phyloP scores from a whole-genome alignment of 2,329 filamentous ascomycete species.

The Trichocomaceae sp. region DNA sequence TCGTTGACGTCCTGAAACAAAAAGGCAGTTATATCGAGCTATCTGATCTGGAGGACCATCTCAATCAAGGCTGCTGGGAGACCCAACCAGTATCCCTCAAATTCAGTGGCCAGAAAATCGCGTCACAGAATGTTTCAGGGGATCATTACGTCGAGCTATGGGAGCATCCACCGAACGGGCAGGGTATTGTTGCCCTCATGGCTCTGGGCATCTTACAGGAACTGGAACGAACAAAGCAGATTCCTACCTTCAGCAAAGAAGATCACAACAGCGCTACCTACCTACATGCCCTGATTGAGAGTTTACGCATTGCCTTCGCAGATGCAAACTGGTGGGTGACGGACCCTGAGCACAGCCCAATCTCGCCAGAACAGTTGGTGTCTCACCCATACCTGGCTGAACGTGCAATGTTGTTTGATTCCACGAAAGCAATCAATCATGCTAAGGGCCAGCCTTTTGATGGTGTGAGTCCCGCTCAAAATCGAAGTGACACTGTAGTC shows the following conservation, averaged over 20 bases:
- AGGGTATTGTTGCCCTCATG: constrained; percentile 92
- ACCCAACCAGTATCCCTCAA: constrained; percentile 76
- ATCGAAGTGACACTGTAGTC: constrained; percentile 87
- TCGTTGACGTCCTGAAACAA: constrained; percentile 69
- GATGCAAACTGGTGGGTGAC: constrained; percentile 87
- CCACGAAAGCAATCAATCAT: constrained; percentile 45
- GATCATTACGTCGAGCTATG: constrained; percentile 41
- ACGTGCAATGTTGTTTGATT: constrained; percentile 57
- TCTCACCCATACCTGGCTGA: constrained; percentile 65
- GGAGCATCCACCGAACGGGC: constrained; percentile 95
- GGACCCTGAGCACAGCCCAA: constrained; percentile 54
- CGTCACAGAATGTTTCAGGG: background rate
- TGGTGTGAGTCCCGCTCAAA: constrained; percentile 63
- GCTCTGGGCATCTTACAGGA: constrained; percentile 84
- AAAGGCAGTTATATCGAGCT: constrained; percentile 71
- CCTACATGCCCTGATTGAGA: constrained; percentile 80
- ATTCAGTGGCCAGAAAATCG: constrained; percentile 34
- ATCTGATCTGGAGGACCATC: constrained; percentile 72
- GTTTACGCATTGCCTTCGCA: constrained; percentile 80
- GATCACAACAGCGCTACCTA: constrained; percentile 78
- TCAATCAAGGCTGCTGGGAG: constrained; percentile 63
- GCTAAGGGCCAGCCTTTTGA: constrained; percentile 37
- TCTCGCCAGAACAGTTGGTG: constrained; percentile 55
- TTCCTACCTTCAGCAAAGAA: constrained; percentile 56
- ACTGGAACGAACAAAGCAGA: constrained; percentile 66